These are phyloP conservation scores for Lactifluus echinatus DNA, from an alignment of 768 basidiomycete genomes.

Conservation along the genomic window DNA sequence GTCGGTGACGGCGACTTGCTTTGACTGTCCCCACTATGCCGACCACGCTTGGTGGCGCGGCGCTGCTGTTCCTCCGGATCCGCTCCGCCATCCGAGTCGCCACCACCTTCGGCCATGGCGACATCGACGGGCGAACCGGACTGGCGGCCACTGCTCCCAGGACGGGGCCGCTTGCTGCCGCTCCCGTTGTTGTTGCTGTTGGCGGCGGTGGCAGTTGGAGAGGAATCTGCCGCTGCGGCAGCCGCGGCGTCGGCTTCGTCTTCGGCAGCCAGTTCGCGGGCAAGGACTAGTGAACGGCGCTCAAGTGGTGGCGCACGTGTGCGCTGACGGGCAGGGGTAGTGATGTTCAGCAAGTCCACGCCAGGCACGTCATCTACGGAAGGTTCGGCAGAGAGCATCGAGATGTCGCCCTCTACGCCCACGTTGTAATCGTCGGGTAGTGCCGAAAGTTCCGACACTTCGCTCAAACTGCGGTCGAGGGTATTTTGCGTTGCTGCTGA, in stretches of 20 bases:
- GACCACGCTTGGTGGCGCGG: constrained; percentile 3
- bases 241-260: background rate
- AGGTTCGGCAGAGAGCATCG: constrained; percentile 14
- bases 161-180: background rate
- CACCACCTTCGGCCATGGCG: constrained; percentile 3
- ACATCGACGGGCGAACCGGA: background rate
- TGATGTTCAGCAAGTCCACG: constrained; percentile 5
- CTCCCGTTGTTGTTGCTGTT: background rate
- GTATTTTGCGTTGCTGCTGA: background rate
- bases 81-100: background rate
- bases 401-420: background rate
- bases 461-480: background rate
- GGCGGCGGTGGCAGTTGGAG: background rate
- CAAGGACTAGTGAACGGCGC: constrained; percentile 17
- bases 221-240: background rate
- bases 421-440: background rate
- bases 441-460: constrained; percentile 6
- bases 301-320: constrained; percentile 6
- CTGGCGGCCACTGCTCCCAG: background rate
- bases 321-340: background rate
- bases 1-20: background rate
- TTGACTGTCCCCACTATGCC: background rate
- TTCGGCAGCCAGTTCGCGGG: constrained; percentile 12
- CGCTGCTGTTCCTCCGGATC: background rate
- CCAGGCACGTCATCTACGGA: constrained; percentile 7